These are phyloP conservation scores for Millerozyma acaciae DNA, from an alignment of 805 yeast genomes.

Conservation along the genomic window DNA sequence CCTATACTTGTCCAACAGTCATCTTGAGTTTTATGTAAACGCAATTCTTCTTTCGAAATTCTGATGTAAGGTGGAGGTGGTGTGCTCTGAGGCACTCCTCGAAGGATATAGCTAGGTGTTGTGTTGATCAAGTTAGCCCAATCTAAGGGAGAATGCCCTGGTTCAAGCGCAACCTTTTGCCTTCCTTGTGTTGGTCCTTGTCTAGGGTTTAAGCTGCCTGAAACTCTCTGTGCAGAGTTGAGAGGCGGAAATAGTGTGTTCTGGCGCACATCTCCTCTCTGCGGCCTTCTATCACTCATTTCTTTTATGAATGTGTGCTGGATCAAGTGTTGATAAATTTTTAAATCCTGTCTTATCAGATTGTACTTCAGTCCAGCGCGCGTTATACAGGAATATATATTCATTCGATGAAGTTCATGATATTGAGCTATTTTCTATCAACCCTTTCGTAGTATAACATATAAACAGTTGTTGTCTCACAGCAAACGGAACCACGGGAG, in stretches of 20 bases:
- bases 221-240: slow-evolving; percentile 35
- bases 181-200: too few relatives aligned
- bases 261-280: neutral
- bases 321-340: too few relatives aligned
- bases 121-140: slow-evolving; percentile 66
- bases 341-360: too few relatives aligned
- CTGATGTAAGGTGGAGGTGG: slow-evolving; percentile 50
- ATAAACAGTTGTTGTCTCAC: slow-evolving; percentile 75
- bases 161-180: slow-evolving; percentile 60
- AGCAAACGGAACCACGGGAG: slow-evolving; percentile 51
- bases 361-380: too few relatives aligned
- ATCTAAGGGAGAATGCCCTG: slow-evolving; percentile 83
- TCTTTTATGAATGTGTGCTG: too few relatives aligned
- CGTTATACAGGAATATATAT: too few relatives aligned
- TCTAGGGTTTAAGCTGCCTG: too few relatives aligned
- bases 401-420: too few relatives aligned
- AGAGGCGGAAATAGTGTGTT: slow-evolving; percentile 26
- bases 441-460: slow-evolving; percentile 75
- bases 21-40: slow-evolving; percentile 50
- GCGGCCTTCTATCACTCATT: neutral
- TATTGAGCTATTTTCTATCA: slow-evolving; percentile 26
- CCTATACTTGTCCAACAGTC: slow-evolving; percentile 86
- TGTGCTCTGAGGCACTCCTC: slow-evolving; percentile 49
- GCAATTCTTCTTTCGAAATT: slow-evolving; percentile 55
- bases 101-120: slow-evolving; percentile 42